A percentile compares a stretch with the other conserved stretches of the same genome.
Evolutionary conservation across 208 protist species (phyloP).

Genomic region (Trypanosoma lewisi): DNA sequence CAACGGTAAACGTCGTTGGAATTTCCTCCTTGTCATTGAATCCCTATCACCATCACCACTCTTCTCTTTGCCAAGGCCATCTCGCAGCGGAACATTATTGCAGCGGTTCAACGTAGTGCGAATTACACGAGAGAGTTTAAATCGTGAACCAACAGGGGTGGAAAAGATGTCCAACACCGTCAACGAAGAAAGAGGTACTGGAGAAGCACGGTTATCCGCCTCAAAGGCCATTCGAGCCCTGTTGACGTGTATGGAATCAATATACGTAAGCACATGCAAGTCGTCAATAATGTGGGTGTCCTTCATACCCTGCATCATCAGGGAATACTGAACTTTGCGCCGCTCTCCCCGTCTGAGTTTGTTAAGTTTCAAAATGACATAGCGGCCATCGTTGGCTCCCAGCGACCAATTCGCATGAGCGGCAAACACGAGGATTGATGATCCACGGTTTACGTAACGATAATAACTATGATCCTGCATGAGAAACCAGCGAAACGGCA

Average conservation of each 20-base stretch:
- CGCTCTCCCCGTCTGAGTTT: conserved; percentile 15
- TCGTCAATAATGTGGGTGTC: conserved; percentile 58
- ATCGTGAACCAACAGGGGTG: conserved; percentile 5
- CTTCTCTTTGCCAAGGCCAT: neutral
- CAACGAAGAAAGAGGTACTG: conserved; percentile 3
- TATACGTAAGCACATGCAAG: conserved; percentile 46
- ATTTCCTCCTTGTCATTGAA: neutral
- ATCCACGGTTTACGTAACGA: neutral
- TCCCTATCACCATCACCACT: neutral
- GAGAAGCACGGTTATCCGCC: conserved; percentile 1
- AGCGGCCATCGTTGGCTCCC: conserved; percentile 14
- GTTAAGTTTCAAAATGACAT: conserved; percentile 21
- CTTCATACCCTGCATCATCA: conserved; percentile 1
- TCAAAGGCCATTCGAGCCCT: neutral
- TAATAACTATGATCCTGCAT: conserved; percentile 1
- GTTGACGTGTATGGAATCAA: conserved; percentile 24
- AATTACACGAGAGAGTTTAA: conserved; percentile 41
- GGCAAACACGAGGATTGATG: neutral
- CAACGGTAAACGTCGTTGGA: neutral
- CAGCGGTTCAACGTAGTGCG: conserved; percentile 16
- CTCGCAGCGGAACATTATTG: neutral
- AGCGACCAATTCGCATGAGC: neutral
- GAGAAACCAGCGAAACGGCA: conserved; percentile 27
- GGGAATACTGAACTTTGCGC: conserved; percentile 1
- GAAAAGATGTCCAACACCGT: conserved; percentile 39